Evolutionary conservation across 2,329 filamentous ascomycete species (phyloP).

Genomic region (Monilinia aucupariae): DNA sequence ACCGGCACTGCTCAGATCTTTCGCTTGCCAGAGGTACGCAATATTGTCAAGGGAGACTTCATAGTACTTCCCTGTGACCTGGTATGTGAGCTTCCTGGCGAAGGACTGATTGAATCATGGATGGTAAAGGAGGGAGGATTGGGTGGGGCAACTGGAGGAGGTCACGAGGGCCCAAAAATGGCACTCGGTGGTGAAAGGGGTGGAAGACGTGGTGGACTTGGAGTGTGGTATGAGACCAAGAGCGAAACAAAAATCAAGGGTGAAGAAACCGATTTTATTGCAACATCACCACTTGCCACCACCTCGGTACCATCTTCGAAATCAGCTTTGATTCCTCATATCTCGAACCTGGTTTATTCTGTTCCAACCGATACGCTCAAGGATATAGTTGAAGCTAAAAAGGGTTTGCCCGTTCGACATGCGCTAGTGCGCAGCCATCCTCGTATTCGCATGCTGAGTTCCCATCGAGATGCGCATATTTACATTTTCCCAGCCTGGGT

Average conservation of each 20-base stretch:
- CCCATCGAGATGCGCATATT: constrained; percentile 84
- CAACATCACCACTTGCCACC: constrained; percentile 61
- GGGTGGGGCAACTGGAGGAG: constrained; percentile 52
- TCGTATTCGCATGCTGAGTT: constrained; percentile 72
- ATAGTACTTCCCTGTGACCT: constrained; percentile 88
- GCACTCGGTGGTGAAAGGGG: constrained; percentile 50
- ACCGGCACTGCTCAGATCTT: constrained; percentile 88
- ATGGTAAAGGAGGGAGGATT: constrained; percentile 76
- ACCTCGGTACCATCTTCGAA: constrained; percentile 53
- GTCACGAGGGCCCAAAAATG: constrained; percentile 41
- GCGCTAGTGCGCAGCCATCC: constrained; percentile 70
- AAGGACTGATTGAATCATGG: constrained; percentile 82
- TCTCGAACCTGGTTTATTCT: constrained; percentile 77
- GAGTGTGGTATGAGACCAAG: constrained; percentile 88
- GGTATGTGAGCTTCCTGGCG: constrained; percentile 81
- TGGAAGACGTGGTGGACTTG: constrained; percentile 70
- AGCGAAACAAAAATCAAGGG: constrained; percentile 72
- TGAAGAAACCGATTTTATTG: constrained; percentile 90
- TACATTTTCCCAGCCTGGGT: constrained; percentile 94
- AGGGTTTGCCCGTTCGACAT: constrained; percentile 68
- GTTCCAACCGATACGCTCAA: constrained; percentile 86
- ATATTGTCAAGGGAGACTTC: constrained; percentile 78
- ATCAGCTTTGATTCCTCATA: constrained; percentile 58
- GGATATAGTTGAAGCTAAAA: constrained; percentile 72
- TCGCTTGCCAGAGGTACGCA: constrained; percentile 73